phyloP scores from a whole-genome alignment of 2,329 filamentous ascomycete genomes.

The Sordariomycetes sp. region DNA sequence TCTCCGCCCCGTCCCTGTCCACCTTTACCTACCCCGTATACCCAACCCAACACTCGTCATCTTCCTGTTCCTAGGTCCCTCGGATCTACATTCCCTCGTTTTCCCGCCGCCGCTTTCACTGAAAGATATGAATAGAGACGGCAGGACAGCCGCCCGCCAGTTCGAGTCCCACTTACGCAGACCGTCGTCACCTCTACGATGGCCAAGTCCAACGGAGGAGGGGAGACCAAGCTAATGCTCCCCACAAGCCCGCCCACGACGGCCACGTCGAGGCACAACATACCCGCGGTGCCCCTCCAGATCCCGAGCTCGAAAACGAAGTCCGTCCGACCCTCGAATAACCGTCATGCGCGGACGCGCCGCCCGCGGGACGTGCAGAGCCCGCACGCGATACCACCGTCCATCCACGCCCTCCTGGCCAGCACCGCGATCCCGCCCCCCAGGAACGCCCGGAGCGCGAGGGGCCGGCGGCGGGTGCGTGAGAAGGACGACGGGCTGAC shows the following conservation, averaged over 20 bases:
- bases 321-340: conserved; percentile 12
- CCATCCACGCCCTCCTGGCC: conserved; percentile 46
- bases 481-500: conserved; percentile 21
- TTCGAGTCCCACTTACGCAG: not conserved
- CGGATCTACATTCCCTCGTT: not conserved
- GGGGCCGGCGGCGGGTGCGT: not conserved
- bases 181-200: not conserved
- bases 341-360: conserved; percentile 19
- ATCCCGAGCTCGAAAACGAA: conserved; percentile 33
- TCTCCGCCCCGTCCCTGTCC: no score
- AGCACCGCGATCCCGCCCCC: conserved; percentile 45
- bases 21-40: no score
- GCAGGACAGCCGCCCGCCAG: not conserved
- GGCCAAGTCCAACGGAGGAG: conserved; percentile 1
- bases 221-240: not conserved
- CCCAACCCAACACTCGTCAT: no score
- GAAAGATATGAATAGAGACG: conserved; percentile 3
- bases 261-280: not conserved
- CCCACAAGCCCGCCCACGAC: not conserved
- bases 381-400: conserved; percentile 41
- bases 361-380: conserved; percentile 30
- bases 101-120: not conserved
- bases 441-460: conserved; percentile 10
- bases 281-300: conserved; percentile 14
- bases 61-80: not conserved